A percentile compares a stretch with the other conserved stretches of the same genome.
Conservation (phyloP, 163 green algal genomes). For the Scenedesmus sp. region DNA sequence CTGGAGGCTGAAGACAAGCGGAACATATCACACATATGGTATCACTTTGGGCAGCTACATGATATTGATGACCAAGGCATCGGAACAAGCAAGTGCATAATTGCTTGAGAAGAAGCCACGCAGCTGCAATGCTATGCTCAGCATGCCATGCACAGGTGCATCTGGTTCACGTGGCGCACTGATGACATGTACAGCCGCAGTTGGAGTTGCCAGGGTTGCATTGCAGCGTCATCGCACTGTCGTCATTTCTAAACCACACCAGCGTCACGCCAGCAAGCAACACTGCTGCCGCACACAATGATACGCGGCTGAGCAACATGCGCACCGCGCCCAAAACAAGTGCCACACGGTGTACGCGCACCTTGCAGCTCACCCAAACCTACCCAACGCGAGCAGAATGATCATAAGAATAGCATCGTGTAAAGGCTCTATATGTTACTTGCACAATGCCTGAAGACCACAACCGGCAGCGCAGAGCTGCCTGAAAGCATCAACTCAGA, state of each 20-base stretch:
- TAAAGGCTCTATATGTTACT: not conserved
- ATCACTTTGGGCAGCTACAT: not conserved
- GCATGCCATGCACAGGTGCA: not conserved
- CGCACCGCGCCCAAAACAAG: not conserved
- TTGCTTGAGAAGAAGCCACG: not conserved
- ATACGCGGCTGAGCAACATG: not conserved
- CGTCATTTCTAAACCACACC: not conserved
- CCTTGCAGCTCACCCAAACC: not conserved
- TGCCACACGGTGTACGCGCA: not conserved
- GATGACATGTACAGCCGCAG: not conserved
- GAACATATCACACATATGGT: not conserved
- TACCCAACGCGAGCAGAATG: not conserved
- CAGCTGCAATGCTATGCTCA: not conserved
- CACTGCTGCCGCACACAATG: not conserved
- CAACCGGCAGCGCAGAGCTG: no score
- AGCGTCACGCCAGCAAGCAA: not conserved
- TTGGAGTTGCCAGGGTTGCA: not conserved
- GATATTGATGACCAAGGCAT: not conserved
- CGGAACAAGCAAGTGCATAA: not conserved
- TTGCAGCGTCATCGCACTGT: not conserved
- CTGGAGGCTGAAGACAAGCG: not conserved
- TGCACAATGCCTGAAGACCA: no score
- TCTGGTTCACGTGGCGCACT: not conserved
- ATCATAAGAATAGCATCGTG: not conserved
- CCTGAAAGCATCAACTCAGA: not conserved